phyloP scores from a whole-genome alignment of 1,139 yeast species.

The Yarrowia galli region DNA sequence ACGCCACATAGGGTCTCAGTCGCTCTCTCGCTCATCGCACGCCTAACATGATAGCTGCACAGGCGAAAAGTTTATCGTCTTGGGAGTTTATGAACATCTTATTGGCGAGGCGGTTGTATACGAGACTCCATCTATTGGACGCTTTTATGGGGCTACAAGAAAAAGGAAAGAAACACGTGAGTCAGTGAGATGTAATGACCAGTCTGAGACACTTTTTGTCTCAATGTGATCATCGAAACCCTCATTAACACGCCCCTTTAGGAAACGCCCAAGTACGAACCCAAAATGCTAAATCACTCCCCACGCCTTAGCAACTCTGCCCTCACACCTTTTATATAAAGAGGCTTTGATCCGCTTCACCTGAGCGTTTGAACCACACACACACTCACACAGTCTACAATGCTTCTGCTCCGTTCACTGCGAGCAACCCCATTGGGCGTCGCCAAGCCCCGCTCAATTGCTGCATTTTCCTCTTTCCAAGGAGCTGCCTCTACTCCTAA shows the following conservation, averaged over 20 bases:
- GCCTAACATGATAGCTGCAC: constrained; percentile 27
- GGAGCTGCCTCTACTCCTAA: not conserved
- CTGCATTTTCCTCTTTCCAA: not conserved
- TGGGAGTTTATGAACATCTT: constrained; percentile 15
- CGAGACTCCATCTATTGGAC: not conserved
- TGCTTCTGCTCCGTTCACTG: constrained; percentile 29
- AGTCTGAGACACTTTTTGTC: not conserved
- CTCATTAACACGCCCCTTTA: not conserved
- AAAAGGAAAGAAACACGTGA: not conserved
- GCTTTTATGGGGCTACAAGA: not conserved
- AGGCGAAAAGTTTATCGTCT: constrained; percentile 19
- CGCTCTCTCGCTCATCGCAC: constrained; percentile 3
- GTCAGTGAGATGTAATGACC: not conserved
- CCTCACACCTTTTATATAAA: not conserved
- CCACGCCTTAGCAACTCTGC: constrained; percentile 25
- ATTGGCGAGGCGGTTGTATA: constrained; percentile 2
- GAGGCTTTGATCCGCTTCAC: constrained; percentile 9
- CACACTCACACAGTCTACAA: not conserved
- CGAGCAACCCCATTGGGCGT: constrained; percentile 17
- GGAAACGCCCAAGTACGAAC: constrained; percentile 5
- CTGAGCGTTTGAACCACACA: not conserved
- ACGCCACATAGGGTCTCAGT: constrained; percentile 7
- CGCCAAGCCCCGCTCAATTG: constrained; percentile 7
- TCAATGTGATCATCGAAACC: not conserved
- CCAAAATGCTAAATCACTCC: constrained; percentile 3